These are phyloP conservation scores for Cyathus pygmaeus DNA, from an alignment of 1,284 basidiomycete genomes.

Conservation along the genomic window DNA sequence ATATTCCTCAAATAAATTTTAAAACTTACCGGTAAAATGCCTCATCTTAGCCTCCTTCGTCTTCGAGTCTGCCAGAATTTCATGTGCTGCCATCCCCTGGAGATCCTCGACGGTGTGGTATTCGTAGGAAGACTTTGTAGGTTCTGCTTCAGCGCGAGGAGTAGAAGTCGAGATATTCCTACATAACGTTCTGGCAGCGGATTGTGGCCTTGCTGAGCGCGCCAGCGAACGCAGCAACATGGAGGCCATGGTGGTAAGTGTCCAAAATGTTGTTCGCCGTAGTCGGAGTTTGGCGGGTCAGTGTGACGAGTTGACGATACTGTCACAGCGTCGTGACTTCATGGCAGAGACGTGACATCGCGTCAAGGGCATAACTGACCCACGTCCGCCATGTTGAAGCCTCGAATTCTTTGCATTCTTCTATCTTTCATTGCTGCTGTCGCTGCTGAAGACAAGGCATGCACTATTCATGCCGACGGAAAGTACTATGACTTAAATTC, in stretches of 20 bases:
- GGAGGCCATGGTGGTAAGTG: slow-evolving; percentile 60
- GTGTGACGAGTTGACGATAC: slow-evolving; percentile 27
- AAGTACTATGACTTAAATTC: slow-evolving; percentile 73
- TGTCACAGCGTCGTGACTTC: slow-evolving; percentile 6
- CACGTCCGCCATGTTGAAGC: no score
- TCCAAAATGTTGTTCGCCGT: slow-evolving; percentile 14
- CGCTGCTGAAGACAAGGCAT: slow-evolving; percentile 51
- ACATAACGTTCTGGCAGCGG: slow-evolving; percentile 29
- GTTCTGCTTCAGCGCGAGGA: slow-evolving; percentile 32
- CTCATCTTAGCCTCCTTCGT: slow-evolving; percentile 86
- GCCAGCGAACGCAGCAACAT: slow-evolving; percentile 56
- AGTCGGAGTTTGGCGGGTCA: slow-evolving; percentile 47
- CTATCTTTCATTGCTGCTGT: slow-evolving; percentile 9
- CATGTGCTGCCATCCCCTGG: slow-evolving; percentile 78
- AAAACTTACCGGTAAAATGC: slow-evolving; percentile 85
- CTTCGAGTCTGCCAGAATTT: slow-evolving; percentile 83
- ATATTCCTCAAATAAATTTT: slow-evolving; percentile 1
- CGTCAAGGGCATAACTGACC: neutral
- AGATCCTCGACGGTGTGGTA: slow-evolving; percentile 84
- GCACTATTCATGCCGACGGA: slow-evolving; percentile 52
- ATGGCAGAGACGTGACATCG: slow-evolving; percentile 6
- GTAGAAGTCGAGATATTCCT: slow-evolving; percentile 46
- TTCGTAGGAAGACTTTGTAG: slow-evolving; percentile 61
- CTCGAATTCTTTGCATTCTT: no score
- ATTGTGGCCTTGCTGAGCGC: slow-evolving; percentile 41